Percentiles rank a stretch among this genome's conserved stretches.
phyloP scores from a whole-genome alignment of 2,329 filamentous ascomycete genomes.

The Diaporthe amygdali region DNA sequence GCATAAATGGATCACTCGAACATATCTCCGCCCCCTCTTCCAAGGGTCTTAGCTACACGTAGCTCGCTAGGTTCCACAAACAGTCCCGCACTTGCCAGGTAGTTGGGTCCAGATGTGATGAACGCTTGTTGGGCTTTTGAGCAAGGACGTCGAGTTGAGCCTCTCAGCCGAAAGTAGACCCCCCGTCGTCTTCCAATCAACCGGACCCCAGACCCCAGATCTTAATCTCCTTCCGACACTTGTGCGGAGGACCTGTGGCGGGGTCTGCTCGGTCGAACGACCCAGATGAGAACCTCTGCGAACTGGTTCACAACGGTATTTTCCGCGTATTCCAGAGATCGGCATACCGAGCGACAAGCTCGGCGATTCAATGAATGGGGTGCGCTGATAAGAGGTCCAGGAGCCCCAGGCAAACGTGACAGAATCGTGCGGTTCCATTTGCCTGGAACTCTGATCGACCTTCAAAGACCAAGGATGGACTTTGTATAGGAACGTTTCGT shows the following conservation, averaged over 20 bases:
- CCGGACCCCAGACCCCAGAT: background rate
- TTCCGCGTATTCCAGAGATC: background rate
- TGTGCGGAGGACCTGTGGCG: background rate
- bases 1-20: background rate
- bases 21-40: background rate
- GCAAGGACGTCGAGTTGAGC: background rate
- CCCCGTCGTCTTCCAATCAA: background rate
- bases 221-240: background rate
- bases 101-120: background rate
- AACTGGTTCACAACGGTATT: background rate
- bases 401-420: background rate
- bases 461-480: background rate
- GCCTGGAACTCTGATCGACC: background rate
- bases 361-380: background rate
- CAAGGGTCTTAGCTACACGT: background rate
- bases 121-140: background rate
- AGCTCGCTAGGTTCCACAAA: background rate
- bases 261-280: background rate
- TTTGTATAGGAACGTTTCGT: background rate
- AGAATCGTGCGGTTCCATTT: background rate
- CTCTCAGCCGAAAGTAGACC: background rate
- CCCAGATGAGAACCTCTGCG: background rate
- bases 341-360: background rate
- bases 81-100: background rate
- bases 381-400: background rate